phyloP scores from a whole-genome alignment of 805 yeast species.

The Brettanomyces sp. region DNA sequence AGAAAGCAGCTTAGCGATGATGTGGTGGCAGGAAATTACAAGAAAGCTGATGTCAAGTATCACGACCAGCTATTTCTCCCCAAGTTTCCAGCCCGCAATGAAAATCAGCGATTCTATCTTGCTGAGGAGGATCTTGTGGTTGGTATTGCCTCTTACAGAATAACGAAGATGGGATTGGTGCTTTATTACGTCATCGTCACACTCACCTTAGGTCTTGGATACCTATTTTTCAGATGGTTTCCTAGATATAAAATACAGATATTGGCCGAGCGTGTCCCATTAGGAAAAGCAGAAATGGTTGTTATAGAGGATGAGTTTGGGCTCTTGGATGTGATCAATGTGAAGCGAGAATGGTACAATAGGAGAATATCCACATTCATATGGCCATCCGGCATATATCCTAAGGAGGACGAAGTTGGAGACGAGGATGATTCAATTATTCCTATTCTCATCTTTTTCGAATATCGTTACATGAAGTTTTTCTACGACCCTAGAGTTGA shows the following conservation, averaged over 20 bases:
- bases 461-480: constrained; percentile 75
- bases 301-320: constrained; percentile 93
- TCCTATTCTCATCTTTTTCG: constrained; percentile 61
- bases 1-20: constrained; percentile 2
- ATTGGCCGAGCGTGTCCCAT: constrained; percentile 54
- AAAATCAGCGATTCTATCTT: constrained; percentile 75
- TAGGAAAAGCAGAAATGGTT: constrained; percentile 86
- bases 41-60: constrained; percentile 18
- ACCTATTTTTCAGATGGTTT: constrained; percentile 73
- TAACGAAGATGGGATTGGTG: constrained; percentile 35
- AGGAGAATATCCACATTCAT: constrained; percentile 66
- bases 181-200: constrained; percentile 48
- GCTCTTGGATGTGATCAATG: constrained; percentile 53
- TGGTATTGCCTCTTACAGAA: constrained; percentile 84
- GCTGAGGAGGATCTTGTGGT: constrained; percentile 94
- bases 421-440: constrained; percentile 51
- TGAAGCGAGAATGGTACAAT: constrained; percentile 55
- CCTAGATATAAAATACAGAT: constrained; percentile 65
- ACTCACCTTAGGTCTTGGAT: constrained; percentile 62
- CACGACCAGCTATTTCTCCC: constrained; percentile 37
- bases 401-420: neutral
- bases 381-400: constrained; percentile 12
- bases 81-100: constrained; percentile 30
- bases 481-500: constrained; percentile 84
- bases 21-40: neutral